phyloP scores from a whole-genome alignment of 73 alveolate genomes.

The Uronychia setigera region DNA sequence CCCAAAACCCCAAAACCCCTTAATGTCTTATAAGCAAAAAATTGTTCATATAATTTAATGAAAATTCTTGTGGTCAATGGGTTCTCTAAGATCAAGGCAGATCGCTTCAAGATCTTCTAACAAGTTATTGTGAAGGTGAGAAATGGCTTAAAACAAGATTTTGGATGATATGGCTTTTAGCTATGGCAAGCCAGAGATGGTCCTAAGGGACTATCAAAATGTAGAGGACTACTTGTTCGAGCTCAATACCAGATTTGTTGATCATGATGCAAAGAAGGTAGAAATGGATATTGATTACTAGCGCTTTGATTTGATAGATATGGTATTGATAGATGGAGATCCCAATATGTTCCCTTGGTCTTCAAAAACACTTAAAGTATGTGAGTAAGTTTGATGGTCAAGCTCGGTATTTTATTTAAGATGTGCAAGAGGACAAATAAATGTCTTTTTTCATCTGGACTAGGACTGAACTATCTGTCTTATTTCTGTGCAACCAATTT shows the following conservation, averaged over 20 bases:
- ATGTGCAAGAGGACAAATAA: conserved; percentile 90
- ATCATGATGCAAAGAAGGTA: conserved; percentile 8
- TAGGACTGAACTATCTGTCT: conserved; percentile 80
- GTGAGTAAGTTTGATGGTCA: not conserved
- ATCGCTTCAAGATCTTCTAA: too few relatives aligned
- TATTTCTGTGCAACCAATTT: conserved; percentile 83
- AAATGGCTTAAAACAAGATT: too few relatives aligned
- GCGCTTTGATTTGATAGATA: conserved; percentile 82
- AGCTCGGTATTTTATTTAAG: conserved; percentile 65
- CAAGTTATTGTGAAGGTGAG: too few relatives aligned
- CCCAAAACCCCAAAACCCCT: too few relatives aligned
- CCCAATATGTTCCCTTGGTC: conserved; percentile 92
- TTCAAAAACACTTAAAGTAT: conserved; percentile 65
- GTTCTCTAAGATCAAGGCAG: too few relatives aligned
- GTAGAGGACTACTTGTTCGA: not conserved
- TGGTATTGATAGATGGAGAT: conserved; percentile 91
- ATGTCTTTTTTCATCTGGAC: conserved; percentile 79
- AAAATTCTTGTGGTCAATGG: too few relatives aligned
- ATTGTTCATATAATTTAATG: too few relatives aligned
- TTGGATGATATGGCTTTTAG: too few relatives aligned
- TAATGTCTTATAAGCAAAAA: too few relatives aligned
- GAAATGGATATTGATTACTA: conserved; percentile 55
- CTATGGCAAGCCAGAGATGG: not conserved
- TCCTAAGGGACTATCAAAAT: not conserved
- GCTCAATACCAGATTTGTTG: not conserved